Evolutionary conservation across 495 filamentous ascomycete genomes (phyloP).

Genomic region (Usnea hakonensis): DNA sequence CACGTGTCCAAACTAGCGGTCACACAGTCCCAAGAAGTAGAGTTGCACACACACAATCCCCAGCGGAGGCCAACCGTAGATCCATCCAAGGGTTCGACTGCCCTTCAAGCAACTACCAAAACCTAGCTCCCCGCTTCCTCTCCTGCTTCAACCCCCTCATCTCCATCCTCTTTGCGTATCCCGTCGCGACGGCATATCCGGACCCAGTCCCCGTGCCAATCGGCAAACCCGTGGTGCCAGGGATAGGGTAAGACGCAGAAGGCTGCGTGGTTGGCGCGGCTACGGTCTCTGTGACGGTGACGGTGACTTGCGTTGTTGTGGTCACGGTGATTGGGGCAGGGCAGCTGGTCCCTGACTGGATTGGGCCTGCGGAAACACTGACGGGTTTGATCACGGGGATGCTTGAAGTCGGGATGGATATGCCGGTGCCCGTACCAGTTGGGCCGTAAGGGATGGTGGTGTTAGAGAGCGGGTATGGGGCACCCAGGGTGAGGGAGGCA

Average conservation of each 20-base stretch:
- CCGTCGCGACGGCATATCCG: neutral
- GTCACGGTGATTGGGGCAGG: constrained; percentile 2
- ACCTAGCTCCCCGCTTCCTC: neutral
- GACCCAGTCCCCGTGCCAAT: constrained; percentile 9
- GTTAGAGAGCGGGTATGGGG: constrained; percentile 15
- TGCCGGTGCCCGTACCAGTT: constrained; percentile 9
- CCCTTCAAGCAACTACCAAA: neutral
- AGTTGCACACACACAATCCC: neutral
- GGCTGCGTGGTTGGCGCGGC: neutral
- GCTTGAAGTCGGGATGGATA: constrained; percentile 1
- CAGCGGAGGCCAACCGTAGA: neutral
- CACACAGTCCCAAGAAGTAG: neutral
- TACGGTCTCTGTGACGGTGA: constrained; percentile 20
- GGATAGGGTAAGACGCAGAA: constrained; percentile 2
- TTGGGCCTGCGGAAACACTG: neutral
- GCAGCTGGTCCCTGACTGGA: constrained; percentile 3
- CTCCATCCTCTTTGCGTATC: constrained; percentile 9
- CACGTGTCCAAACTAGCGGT: neutral
- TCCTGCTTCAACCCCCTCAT: constrained; percentile 16
- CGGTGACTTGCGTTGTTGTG: neutral
- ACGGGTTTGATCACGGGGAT: neutral
- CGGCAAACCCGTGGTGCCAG: constrained; percentile 1
- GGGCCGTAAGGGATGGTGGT: constrained; percentile 2
- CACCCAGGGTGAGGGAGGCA: neutral
- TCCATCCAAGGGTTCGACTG: neutral